Evolutionary conservation across 2,329 filamentous ascomycete species (phyloP).

Genomic region (Sphaerostilbella broomeana): DNA sequence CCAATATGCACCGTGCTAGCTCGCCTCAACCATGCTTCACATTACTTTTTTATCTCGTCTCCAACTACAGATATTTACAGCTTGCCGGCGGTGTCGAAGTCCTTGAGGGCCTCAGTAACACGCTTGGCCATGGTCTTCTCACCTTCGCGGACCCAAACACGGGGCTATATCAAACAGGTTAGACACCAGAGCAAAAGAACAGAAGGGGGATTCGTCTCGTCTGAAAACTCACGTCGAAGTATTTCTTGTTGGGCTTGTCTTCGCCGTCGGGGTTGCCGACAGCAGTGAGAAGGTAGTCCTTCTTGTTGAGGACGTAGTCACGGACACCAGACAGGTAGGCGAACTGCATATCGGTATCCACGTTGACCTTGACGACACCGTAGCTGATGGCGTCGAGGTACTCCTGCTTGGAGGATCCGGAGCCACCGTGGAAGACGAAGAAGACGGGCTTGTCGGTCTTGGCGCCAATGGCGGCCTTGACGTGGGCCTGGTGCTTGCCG

Average conservation of each 20-base stretch:
- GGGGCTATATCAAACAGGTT: conserved; percentile 46
- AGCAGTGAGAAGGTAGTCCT: conserved; percentile 81
- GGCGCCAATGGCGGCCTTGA: conserved; percentile 69
- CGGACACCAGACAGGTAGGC: conserved; percentile 89
- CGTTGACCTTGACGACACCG: conserved; percentile 98
- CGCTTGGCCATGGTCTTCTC: conserved; percentile 93
- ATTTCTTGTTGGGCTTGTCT: conserved; percentile 99
- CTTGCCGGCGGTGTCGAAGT: conserved; percentile 64
- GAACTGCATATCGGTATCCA: conserved; percentile 96
- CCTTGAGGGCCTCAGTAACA: conserved; percentile 71
- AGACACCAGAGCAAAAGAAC: conserved; percentile 1
- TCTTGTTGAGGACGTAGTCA: conserved; percentile 90
- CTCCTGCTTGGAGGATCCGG: conserved; percentile 84
- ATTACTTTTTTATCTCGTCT: no score
- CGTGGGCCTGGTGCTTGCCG: conserved; percentile 89
- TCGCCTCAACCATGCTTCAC: no score
- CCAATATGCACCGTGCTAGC: no score
- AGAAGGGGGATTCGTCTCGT: conserved; percentile 4
- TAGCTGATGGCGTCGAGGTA: conserved; percentile 82
- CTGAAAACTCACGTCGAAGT: conserved; percentile 53
- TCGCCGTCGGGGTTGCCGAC: conserved; percentile 94
- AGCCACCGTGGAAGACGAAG: conserved; percentile 99
- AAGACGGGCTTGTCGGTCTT: conserved; percentile 87
- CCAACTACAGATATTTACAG: conserved; percentile 22
- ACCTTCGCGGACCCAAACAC: conserved; percentile 92